A percentile compares a stretch with the other conserved stretches of the same genome.
Conservation (phyloP, 2,329 filamentous ascomycete species). For the Geoglossum cookeanum region DNA sequence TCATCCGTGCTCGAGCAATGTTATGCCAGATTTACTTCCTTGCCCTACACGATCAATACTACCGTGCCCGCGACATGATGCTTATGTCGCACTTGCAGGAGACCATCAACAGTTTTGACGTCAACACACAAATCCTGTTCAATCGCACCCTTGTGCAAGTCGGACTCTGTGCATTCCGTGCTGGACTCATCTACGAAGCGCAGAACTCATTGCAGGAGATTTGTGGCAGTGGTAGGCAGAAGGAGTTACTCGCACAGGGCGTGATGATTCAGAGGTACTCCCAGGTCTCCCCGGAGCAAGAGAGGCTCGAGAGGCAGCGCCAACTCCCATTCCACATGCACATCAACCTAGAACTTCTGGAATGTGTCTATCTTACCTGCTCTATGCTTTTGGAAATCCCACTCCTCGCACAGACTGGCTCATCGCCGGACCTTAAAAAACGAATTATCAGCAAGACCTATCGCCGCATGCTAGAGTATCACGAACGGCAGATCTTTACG, state of each 20-base stretch:
- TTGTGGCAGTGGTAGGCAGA: constrained; percentile 90
- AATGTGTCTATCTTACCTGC: constrained; percentile 96
- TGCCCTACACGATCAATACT: constrained; percentile 93
- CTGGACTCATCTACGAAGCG: constrained; percentile 89
- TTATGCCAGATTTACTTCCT: constrained; percentile 98
- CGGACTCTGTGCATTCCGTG: constrained; percentile 93
- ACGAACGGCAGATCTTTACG: constrained; percentile 97
- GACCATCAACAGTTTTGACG: constrained; percentile 89
- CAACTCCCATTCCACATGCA: constrained; percentile 99
- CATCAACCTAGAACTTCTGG: constrained; percentile 95
- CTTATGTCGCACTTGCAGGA: constrained; percentile 98
- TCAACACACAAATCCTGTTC: constrained; percentile 94
- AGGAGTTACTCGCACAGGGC: constrained; percentile 92
- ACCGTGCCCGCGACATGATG: constrained; percentile 96
- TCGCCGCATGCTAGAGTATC: constrained; percentile 96
- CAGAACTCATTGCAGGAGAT: constrained; percentile 97
- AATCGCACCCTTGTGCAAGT: constrained; percentile 96
- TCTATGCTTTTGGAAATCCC: constrained; percentile 99
- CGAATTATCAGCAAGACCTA: constrained; percentile 98
- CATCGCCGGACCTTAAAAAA: constrained; percentile 92
- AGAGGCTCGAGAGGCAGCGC: constrained; percentile 88
- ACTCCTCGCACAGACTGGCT: constrained; percentile 87
- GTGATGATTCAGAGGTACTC: constrained; percentile 96
- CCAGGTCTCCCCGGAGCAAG: constrained; percentile 92
- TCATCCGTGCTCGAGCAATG: constrained; percentile 91